phyloP scores from a whole-genome alignment of 306 rosid genomes.

The Dalbergia oliveri region DNA sequence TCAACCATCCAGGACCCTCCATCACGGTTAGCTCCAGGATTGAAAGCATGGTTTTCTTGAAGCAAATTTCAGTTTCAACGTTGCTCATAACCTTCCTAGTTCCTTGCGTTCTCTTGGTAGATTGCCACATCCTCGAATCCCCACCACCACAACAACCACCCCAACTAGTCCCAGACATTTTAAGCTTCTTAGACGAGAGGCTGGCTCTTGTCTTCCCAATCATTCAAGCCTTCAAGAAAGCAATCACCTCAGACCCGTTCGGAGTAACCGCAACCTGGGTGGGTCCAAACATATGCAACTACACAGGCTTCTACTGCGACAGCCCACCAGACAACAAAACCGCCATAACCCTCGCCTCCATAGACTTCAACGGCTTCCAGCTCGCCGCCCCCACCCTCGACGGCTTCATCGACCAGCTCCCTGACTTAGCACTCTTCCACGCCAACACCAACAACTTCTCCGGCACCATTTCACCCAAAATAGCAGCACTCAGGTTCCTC shows the following conservation, averaged over 20 bases:
- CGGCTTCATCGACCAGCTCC: conserved; percentile 83
- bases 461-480: conserved; percentile 67
- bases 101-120: conserved; percentile 37
- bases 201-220: conserved; percentile 67
- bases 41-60: conserved; percentile 41
- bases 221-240: conserved; percentile 78
- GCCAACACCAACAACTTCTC: conserved; percentile 81
- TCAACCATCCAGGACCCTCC: not conserved
- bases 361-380: conserved; percentile 81
- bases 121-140: conserved; percentile 35
- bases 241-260: conserved; percentile 76
- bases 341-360: conserved; percentile 71
- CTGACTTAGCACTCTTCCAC: conserved; percentile 81
- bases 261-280: conserved; percentile 77
- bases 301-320: conserved; percentile 85
- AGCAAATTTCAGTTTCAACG: conserved; percentile 20
- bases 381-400: conserved; percentile 68
- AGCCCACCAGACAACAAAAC: conserved; percentile 72
- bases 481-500: conserved; percentile 61
- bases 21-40: not conserved
- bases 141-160: conserved; percentile 18
- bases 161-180: conserved; percentile 45
- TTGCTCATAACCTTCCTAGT: conserved; percentile 38
- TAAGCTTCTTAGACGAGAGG: conserved; percentile 67
- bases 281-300: conserved; percentile 76